Evolutionary conservation across 306 rosid species (phyloP).

Genomic region (Heteromeles arbutifolia): DNA sequence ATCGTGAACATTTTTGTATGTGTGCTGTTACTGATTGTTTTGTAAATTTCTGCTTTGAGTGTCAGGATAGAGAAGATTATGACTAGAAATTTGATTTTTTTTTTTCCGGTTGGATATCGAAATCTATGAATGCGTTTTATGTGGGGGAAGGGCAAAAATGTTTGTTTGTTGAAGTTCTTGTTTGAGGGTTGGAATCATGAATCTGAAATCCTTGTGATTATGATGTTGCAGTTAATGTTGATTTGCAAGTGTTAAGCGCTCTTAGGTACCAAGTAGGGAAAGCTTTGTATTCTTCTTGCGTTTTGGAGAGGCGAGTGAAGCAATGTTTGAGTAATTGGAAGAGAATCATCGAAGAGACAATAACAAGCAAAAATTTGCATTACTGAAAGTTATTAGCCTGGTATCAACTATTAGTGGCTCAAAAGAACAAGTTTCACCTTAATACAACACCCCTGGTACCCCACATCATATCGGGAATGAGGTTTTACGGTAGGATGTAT

Average conservation of each 20-base stretch:
- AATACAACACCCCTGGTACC: neutral
- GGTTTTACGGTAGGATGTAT: neutral
- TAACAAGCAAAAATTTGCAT: neutral
- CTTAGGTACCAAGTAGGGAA: neutral
- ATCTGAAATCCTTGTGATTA: neutral
- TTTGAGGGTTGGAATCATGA: neutral
- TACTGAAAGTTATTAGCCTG: neutral
- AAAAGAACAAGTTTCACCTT: neutral
- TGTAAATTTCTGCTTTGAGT: neutral
- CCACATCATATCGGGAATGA: neutral
- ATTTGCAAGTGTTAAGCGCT: neutral
- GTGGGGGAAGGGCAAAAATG: neutral
- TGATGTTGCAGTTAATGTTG: neutral
- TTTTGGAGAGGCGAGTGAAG: neutral
- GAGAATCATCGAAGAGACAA: neutral
- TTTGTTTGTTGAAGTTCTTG: neutral
- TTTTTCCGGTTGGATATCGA: neutral
- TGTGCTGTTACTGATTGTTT: neutral
- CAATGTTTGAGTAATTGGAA: neutral
- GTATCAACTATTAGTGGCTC: too few species aligned
- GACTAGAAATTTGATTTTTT: neutral
- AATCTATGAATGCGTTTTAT: neutral
- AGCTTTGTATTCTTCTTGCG: neutral
- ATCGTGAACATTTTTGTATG: neutral
- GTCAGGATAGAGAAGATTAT: neutral